Evolutionary conservation across 2,329 filamentous ascomycete genomes (phyloP), one percentile per base, ranked within the genome.

Genomic region (Botrytis elliptica): DNA sequence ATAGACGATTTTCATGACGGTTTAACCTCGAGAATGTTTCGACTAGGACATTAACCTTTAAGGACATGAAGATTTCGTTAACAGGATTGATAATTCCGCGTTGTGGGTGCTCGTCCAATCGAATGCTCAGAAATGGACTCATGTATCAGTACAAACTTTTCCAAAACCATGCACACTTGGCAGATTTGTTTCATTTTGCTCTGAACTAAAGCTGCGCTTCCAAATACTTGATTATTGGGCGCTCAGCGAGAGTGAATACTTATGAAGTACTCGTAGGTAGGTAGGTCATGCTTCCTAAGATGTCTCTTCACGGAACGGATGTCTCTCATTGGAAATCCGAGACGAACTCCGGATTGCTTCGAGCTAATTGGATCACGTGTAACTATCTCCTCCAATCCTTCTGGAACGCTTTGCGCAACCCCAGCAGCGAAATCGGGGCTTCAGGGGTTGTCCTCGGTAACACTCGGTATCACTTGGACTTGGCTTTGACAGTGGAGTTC

Each of bases 351-450:
- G 46, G 36, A 10, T 29, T 55, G 33, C 20, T 33, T 52, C n/a
- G 22, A 68, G 66, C n/a, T 25, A 2, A 57, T 33, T 16, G 22
- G 18, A 68, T 68, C 66, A 68, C 66, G 66, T 68, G 66, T 42
- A 16, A 33, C 0, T 4, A 66, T 29, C n/a, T 40, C 16, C 7
- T 66, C 22, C 60, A 42, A 63, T 38, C 25, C 25, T 40, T 67
- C 22, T 40, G 46, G 46, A 67, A 62, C 36, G 22, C 20, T 55
- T 38, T 18, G 33, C 49, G 59, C 36, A 40, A 40, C 22, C 38
- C 36, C 38, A 40, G 62, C 62, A 68, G 49, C 66, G 66, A 42
- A n/a, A 57, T 68, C 66, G 66, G 66, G 40, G 9, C n/a, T 57
- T 5, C 66, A 42, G 49, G 60, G 66, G 52, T 42, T 22, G 12